Percentiles rank a stretch among this genome's conserved stretches.
phyloP scores from a whole-genome alignment of 2,329 filamentous ascomycete species.

The Fusarium sp. region DNA sequence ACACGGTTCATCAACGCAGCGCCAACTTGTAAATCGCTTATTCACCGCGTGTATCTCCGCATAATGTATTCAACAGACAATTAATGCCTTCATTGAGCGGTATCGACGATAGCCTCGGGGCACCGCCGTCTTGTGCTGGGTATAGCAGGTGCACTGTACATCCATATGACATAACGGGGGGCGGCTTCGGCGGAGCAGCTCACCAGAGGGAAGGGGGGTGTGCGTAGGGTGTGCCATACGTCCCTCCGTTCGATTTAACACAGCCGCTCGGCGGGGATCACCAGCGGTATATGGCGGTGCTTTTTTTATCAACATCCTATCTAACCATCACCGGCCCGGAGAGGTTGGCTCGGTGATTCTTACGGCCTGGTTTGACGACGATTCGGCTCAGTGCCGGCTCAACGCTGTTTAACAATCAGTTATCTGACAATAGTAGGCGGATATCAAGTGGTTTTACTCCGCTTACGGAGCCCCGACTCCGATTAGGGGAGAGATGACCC shows the following conservation, averaged over 20 bases:
- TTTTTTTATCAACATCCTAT: conserved; percentile 14
- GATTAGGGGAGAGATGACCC: conserved; percentile 1
- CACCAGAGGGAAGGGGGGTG: conserved; percentile 30
- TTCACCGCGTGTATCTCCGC: background rate
- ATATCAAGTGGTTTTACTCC: conserved; percentile 16
- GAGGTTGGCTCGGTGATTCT: conserved; percentile 36
- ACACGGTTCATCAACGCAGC: background rate
- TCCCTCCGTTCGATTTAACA: conserved; percentile 14
- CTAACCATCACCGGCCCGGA: conserved; percentile 42
- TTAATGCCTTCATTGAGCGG: conserved; percentile 2
- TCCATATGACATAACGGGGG: conserved; percentile 37
- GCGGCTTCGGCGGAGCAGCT: conserved; percentile 39
- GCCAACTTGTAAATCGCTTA: background rate
- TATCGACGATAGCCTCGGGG: conserved; percentile 12
- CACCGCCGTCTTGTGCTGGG: conserved; percentile 24
- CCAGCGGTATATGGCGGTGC: conserved; percentile 40
- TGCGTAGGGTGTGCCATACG: conserved; percentile 17
- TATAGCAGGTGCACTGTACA: conserved; percentile 16
- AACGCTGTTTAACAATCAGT: conserved; percentile 3
- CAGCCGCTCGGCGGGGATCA: conserved; percentile 40
- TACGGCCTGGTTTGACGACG: background rate
- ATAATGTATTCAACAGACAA: background rate
- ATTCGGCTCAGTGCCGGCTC: conserved; percentile 24
- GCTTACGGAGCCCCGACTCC: conserved; percentile 22
- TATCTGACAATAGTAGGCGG: conserved; percentile 23